Percentiles rank a stretch among this genome's conserved stretches.
Evolutionary conservation across 2,329 filamentous ascomycete genomes (phyloP).

Genomic region (Malbranchea zuffiana): DNA sequence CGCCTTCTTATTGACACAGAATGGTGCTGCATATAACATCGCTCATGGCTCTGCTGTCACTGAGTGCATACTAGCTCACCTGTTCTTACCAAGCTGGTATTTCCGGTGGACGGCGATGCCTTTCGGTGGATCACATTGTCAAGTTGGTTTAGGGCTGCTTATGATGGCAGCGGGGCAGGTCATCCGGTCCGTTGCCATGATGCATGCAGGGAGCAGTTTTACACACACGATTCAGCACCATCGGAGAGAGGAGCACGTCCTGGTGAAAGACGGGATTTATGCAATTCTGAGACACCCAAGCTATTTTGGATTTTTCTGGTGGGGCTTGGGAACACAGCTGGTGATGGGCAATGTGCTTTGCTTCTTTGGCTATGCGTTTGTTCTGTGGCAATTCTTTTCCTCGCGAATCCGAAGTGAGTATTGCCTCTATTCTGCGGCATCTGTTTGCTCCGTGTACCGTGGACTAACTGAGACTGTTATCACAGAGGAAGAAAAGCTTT

Average conservation of each 20-base stretch:
- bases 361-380: conserved; percentile 58
- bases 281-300: conserved; percentile 66
- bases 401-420: conserved; percentile 54
- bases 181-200: conserved; percentile 74
- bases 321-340: conserved; percentile 88
- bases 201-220: conserved; percentile 79
- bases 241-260: conserved; percentile 57
- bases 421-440: neutral
- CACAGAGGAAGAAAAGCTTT: conserved; percentile 62
- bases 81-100: conserved; percentile 30
- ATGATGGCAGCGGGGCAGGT: conserved; percentile 61
- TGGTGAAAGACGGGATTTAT: conserved; percentile 82
- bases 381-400: conserved; percentile 80
- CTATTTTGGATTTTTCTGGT: conserved; percentile 99
- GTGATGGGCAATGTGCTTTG: conserved; percentile 77
- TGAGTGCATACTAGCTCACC: conserved; percentile 50
- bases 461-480: neutral
- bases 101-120: conserved; percentile 35
- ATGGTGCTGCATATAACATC: conserved; percentile 73
- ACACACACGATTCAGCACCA: conserved; percentile 71
- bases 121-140: conserved; percentile 24
- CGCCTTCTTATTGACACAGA: conserved; percentile 73
- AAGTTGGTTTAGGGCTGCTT: conserved; percentile 47
- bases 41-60: conserved; percentile 65
- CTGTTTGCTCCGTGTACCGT: conserved; percentile 10